Evolutionary conservation across 257 asterid genomes (phyloP).

Genomic region (Solanum chiquidenum): DNA sequence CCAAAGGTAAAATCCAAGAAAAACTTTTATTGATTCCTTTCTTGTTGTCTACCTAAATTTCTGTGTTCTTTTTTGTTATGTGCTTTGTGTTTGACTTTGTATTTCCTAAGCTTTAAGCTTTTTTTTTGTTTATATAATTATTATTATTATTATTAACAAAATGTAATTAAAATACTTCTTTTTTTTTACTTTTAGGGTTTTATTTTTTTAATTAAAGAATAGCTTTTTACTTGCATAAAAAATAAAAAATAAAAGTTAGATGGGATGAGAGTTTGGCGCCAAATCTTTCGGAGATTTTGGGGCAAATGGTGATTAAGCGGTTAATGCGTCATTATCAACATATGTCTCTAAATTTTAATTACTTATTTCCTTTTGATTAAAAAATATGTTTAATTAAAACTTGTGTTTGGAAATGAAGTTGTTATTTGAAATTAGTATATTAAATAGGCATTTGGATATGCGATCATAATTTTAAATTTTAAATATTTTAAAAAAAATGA

Average conservation of each 20-base stretch:
- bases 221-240: background rate
- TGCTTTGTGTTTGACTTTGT: slow-evolving; percentile 6
- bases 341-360: background rate
- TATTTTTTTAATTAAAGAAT: background rate
- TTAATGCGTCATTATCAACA: background rate
- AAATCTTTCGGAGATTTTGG: slow-evolving; percentile 29
- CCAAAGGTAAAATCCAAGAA: background rate
- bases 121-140: background rate
- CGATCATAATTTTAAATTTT: too few relatives aligned
- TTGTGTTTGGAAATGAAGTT: too few relatives aligned
- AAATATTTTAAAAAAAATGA: too few relatives aligned
- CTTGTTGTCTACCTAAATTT: slow-evolving; percentile 34
- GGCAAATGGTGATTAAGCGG: slow-evolving; percentile 2
- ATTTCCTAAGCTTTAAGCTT: background rate
- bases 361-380: background rate
- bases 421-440: too few relatives aligned
- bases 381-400: background rate
- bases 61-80: slow-evolving; percentile 14
- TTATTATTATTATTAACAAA: background rate
- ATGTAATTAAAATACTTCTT: background rate
- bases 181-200: background rate
- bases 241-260: background rate
- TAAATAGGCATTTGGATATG: too few relatives aligned
- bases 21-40: slow-evolving; percentile 14
- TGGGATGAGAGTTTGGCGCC: slow-evolving; percentile 47